Evolutionary conservation across 192 early-diverging fungal genomes (phyloP), one percentile per base, ranked within the genome.

Genomic region (Coemansia sp.): DNA sequence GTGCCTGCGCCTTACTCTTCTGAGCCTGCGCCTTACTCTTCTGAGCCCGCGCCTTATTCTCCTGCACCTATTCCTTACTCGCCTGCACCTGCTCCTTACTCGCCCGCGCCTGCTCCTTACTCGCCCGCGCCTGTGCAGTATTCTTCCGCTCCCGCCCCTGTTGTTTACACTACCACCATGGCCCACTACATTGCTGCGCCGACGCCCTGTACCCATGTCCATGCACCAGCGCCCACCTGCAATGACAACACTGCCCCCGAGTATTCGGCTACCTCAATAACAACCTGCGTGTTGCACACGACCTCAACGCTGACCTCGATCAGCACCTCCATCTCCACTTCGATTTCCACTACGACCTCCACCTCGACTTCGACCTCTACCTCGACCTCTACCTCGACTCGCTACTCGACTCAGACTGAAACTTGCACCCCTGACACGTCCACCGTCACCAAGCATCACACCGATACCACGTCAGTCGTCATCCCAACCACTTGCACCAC

Each of bases 361-460:
- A 17, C 24, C n/a, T 58, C 60, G 4, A 37, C 41, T n/a, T 32
- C 24, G 36, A 42, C 24, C 2, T 41, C 15, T 6, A 17, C 24
- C 8, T 58, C 60, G 7, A 37, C 37, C 14, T 57, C 46, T 31
- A 37, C 64, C 9, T 64, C 72, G 8, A 75, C 78, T 10, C 36
- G 71, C 29, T 75, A 74, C 65, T 71, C 78, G 24, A 80, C 78
- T 3, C 43, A 67, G 38, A 59, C 65, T 4, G 61, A 75, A 39
- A 75, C 72, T 2, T 68, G 15, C 22, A 58, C 45, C 1, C 68
- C 68, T 0, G 61, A 59, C 2, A 62, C 78, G 2, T 64, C 59
- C 39, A 80, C 78, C 1, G 37, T 75, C 36, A 68, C 66, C 47
- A 59, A 67, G 37, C n/a, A 41, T 25, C 31, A 40, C 49, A 75